These are phyloP conservation scores for Aaosphaeria arxii DNA, from an alignment of 2,329 filamentous ascomycete genomes.

Conservation along the genomic window DNA sequence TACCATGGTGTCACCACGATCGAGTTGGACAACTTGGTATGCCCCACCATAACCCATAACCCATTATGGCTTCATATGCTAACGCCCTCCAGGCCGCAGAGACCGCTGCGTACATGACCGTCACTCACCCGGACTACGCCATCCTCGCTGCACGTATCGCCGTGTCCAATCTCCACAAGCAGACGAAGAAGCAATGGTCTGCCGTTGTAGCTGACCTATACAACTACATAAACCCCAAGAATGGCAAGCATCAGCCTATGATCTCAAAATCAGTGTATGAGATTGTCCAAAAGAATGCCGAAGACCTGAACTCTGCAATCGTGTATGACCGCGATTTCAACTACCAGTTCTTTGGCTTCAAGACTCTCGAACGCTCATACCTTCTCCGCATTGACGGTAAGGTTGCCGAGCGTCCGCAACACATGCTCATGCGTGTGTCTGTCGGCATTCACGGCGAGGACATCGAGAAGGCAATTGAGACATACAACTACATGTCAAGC, in stretches of 20 bases:
- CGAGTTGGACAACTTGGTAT: constrained; percentile 92
- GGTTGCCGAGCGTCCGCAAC: constrained; percentile 94
- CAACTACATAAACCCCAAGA: constrained; percentile 95
- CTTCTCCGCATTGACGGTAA: constrained; percentile 93
- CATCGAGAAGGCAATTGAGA: constrained; percentile 92
- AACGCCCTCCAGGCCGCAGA: constrained; percentile 73
- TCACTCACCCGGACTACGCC: constrained; percentile 98
- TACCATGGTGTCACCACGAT: constrained; percentile 97
- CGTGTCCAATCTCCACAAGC: constrained; percentile 99
- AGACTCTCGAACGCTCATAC: constrained; percentile 97
- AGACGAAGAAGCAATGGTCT: constrained; percentile 99
- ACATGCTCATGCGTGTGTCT: constrained; percentile 99
- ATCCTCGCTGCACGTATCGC: constrained; percentile 97
- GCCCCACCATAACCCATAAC: constrained; percentile 8
- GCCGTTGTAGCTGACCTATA: constrained; percentile 89
- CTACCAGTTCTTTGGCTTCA: constrained; percentile 99
- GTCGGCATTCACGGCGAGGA: constrained; percentile 96
- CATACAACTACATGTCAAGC: constrained; percentile 98
- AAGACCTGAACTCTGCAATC: constrained; percentile 97
- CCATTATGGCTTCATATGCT: constrained; percentile 8
- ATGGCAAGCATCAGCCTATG: constrained; percentile 81
- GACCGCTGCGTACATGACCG: constrained; percentile 99
- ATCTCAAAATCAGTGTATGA: constrained; percentile 90
- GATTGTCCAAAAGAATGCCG: constrained; percentile 90
- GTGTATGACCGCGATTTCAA: constrained; percentile 99